phyloP scores from a whole-genome alignment of 2,329 filamentous ascomycete genomes.

The Tolypocladium ovalisporum region DNA sequence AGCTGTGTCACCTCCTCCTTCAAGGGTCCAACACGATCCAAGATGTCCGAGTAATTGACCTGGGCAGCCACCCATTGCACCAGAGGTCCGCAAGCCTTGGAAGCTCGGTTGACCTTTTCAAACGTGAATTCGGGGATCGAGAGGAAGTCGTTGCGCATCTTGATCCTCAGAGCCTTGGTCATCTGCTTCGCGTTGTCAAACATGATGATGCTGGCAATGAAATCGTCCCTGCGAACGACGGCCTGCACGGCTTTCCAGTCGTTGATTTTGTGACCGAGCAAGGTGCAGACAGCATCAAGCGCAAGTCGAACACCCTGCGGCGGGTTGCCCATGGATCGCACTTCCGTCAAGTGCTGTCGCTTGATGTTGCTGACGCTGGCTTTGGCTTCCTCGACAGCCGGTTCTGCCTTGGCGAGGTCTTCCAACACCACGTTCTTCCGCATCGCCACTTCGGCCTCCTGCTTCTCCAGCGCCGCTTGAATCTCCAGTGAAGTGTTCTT shows the following conservation, averaged over 20 bases:
- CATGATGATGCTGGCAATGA: constrained; percentile 94
- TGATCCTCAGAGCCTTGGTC: constrained; percentile 69
- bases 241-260: constrained; percentile 88
- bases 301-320: constrained; percentile 84
- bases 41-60: constrained; percentile 94
- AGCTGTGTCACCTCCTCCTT: constrained; percentile 81
- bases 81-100: constrained; percentile 90
- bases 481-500: constrained; percentile 84
- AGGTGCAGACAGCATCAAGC: constrained; percentile 89
- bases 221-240: constrained; percentile 85
- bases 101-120: constrained; percentile 90
- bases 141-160: constrained; percentile 88
- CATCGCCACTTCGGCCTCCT: constrained; percentile 76
- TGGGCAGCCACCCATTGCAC: constrained; percentile 97
- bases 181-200: constrained; percentile 95
- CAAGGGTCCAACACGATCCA: constrained; percentile 86
- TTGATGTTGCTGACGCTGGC: constrained; percentile 98
- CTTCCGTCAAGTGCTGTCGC: constrained; percentile 91
- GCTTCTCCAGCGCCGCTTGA: constrained; percentile 74
- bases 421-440: constrained; percentile 75
- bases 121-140: constrained; percentile 93
- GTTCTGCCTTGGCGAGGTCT: constrained; percentile 84
- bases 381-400: constrained; percentile 84
- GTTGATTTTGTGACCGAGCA: constrained; percentile 80
- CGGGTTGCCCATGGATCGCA: constrained; percentile 91